These are phyloP conservation scores for Pelargonium myrrhifolium DNA, from an alignment of 441 rosid species.

Conservation along the genomic window DNA sequence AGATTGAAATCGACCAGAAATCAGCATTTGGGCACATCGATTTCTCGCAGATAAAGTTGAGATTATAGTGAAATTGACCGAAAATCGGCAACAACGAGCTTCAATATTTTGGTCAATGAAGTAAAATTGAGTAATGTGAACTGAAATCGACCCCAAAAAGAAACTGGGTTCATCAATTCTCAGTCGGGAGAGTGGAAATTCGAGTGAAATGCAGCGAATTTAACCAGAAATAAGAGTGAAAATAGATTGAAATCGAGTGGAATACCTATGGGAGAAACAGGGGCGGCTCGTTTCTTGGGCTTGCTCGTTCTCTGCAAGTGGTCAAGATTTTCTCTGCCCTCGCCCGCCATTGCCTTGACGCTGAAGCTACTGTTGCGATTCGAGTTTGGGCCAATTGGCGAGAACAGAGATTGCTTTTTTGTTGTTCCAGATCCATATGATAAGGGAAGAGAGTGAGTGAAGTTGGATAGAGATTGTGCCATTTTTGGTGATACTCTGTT, in stretches of 20 bases:
- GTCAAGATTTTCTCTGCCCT: conserved; percentile 44
- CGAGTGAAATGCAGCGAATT: no score
- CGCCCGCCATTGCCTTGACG: conserved; percentile 32
- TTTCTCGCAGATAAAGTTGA: not conserved
- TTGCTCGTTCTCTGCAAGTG: conserved; percentile 32
- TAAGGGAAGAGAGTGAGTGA: not conserved
- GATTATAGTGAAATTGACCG: no score
- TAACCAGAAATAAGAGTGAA: not conserved
- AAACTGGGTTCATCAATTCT: no score
- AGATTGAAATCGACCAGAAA: not conserved
- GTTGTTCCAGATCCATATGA: not conserved
- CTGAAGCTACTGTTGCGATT: not conserved
- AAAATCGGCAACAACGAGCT: no score
- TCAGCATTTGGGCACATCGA: not conserved
- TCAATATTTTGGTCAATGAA: no score
- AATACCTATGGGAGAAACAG: conserved; percentile 36
- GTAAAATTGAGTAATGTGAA: no score
- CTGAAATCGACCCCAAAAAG: no score
- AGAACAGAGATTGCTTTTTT: not conserved
- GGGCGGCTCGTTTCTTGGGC: conserved; percentile 29
- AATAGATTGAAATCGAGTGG: not conserved
- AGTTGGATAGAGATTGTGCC: not conserved
- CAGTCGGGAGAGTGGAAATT: no score
- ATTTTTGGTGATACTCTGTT: not conserved
- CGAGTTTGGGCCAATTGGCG: not conserved